Conservation (phyloP, 495 filamentous ascomycete species). For the Daldinia decipiens region DNA sequence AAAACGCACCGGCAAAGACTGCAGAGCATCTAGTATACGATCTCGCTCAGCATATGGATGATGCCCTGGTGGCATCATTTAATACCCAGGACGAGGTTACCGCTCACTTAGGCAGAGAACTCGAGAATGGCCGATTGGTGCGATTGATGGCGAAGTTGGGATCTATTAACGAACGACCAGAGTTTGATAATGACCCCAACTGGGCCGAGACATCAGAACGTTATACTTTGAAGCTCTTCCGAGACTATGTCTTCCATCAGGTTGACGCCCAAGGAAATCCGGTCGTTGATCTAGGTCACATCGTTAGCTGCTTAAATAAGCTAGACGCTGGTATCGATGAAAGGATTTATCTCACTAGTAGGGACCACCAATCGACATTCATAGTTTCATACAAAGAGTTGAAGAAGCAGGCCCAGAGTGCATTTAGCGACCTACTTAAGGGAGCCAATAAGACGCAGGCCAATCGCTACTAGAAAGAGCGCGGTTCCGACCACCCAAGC, state of each 20-base stretch:
- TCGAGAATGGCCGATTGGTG: constrained; percentile 90
- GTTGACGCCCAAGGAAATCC: constrained; percentile 85
- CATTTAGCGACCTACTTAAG: constrained; percentile 83
- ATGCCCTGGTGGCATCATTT: constrained; percentile 70
- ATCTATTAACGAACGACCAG: constrained; percentile 87
- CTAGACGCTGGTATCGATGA: constrained; percentile 91
- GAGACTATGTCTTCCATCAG: constrained; percentile 97
- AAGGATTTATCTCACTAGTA: constrained; percentile 82
- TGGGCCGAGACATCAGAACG: constrained; percentile 92
- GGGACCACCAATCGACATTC: constrained; percentile 87
- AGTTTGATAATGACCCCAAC: constrained; percentile 74
- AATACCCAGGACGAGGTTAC: constrained; percentile 63
- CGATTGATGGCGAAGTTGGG: constrained; percentile 86
- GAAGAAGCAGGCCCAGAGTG: constrained; percentile 77
- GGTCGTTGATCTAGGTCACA: constrained; percentile 83
- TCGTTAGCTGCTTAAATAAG: constrained; percentile 85
- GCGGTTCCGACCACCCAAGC: neutral
- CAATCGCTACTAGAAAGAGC: constrained; percentile 34
- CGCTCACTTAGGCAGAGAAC: constrained; percentile 74
- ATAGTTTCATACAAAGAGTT: constrained; percentile 88
- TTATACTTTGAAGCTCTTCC: constrained; percentile 92
- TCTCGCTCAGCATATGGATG: constrained; percentile 81
- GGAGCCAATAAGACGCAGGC: constrained; percentile 49
- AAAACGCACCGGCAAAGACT: constrained; percentile 64
- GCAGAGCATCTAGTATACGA: constrained; percentile 81